Evolutionary conservation across 2,329 filamentous ascomycete species (phyloP), one percentile per base, ranked within the genome.

Genomic region (Aureobasidium leucospermi): DNA sequence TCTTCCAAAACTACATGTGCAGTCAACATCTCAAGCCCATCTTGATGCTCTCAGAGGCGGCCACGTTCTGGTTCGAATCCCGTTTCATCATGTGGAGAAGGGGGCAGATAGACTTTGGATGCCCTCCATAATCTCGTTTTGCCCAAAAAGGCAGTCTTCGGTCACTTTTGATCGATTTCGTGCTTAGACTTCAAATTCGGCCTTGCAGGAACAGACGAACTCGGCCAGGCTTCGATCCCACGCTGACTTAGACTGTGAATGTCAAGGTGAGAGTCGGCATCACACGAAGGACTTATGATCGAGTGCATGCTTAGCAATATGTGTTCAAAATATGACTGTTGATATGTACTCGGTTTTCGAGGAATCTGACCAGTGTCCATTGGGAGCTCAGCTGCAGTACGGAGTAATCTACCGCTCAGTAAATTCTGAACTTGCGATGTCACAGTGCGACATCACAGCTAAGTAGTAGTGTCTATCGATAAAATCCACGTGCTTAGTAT

Each of bases 11-110:
- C 29, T 11, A 6, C n/a, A 16, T 31, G 16, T 45, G 51, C 29
- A 51, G 23, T 36, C 36, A 31, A 6, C 39, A 55, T 16, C 15
- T 11, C 42, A 4, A 43, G 28, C 15, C 4, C 49, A 11, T 5
- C 31, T 38, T 45, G 52, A 45, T 56, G 16, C 31, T 28, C 41
- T 45, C n/a, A 10, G 41, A 56, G 52, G 41, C 41, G 29, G 52
- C 52, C 52, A 38, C 41, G 39, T 56, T 56, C 52, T 56, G 52
- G 39, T 46, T 38, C 51, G 42, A 46, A 28, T 28, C 52, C 29
- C 52, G 52, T 56, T 56, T 56, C 41, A 56, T 42, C 31, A 23
- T 56, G 52, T 56, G 52, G 52, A 56, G 52, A 46, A 56, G 52
- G 52, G 49, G 52, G 29, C 11, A 45, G 41, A 46, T 46, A 56